phyloP scores from a whole-genome alignment of 768 basidiomycete genomes.

The Leccinum pellstonianum region DNA sequence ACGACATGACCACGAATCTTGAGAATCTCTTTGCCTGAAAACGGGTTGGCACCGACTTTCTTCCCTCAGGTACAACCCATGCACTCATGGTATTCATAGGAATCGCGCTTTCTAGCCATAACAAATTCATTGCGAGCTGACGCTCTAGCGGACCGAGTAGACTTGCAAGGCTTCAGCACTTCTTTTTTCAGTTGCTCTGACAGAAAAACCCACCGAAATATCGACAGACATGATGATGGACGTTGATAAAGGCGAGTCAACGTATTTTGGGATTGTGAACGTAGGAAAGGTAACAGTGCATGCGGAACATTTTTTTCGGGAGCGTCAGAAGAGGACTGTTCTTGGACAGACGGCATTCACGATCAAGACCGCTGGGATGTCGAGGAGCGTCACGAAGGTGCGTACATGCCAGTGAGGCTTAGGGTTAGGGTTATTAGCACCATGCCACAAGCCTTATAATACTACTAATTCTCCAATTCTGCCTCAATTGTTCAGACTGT shows the following conservation, averaged over 20 bases:
- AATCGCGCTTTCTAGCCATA: slow-evolving; percentile 84
- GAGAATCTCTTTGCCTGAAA: slow-evolving; percentile 1
- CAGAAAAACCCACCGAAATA: slow-evolving; percentile 65
- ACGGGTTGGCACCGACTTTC: slow-evolving; percentile 48
- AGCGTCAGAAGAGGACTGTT: slow-evolving; percentile 12
- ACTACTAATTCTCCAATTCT: too few species aligned
- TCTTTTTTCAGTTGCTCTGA: not conserved
- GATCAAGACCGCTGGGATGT: not conserved
- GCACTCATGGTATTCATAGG: slow-evolving; percentile 63
- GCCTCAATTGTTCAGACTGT: too few species aligned
- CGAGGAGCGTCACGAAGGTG: not conserved
- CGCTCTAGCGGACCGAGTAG: slow-evolving; percentile 76
- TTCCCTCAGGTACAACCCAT: slow-evolving; percentile 75
- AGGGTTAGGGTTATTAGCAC: slow-evolving; percentile 14
- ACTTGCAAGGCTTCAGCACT: slow-evolving; percentile 37
- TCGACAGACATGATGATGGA: slow-evolving; percentile 85
- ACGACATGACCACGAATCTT: not conserved
- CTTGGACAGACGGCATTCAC: slow-evolving; percentile 28
- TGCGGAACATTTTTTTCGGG: slow-evolving; percentile 44
- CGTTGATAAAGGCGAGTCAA: slow-evolving; percentile 78
- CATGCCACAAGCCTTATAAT: too few species aligned
- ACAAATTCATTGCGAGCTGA: slow-evolving; percentile 81
- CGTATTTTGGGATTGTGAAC: slow-evolving; percentile 74
- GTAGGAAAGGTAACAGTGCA: slow-evolving; percentile 73
- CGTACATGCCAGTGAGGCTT: not conserved